A percentile compares a stretch with the other conserved stretches of the same genome.
These are phyloP conservation scores for Lentithecium fluviatile DNA, from an alignment of 495 filamentous ascomycete species.

Conservation along the genomic window DNA sequence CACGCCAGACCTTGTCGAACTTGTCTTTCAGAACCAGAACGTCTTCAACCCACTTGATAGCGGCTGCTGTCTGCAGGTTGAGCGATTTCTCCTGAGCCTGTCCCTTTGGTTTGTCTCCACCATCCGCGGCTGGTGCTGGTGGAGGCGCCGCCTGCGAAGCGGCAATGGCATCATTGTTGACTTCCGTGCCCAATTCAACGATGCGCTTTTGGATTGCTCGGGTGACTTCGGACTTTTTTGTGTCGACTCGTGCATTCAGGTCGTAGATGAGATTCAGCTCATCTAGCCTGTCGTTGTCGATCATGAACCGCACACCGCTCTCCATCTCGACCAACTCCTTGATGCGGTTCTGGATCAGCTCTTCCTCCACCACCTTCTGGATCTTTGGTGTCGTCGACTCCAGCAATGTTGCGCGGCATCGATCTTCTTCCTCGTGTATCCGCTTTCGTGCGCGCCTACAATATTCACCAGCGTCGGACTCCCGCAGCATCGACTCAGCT, in stretches of 20 bases:
- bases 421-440: slow-evolving; percentile 74
- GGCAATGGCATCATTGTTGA: slow-evolving; percentile 65
- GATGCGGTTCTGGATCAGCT: slow-evolving; percentile 73
- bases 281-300: slow-evolving; percentile 79
- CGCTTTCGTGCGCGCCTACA: slow-evolving; percentile 73
- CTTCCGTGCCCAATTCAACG: slow-evolving; percentile 73
- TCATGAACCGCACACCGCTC: slow-evolving; percentile 83
- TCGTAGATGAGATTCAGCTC: slow-evolving; percentile 75
- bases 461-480: slow-evolving; percentile 78
- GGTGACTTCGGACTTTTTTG: slow-evolving; percentile 68
- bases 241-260: slow-evolving; percentile 75
- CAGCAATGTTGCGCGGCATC: slow-evolving; percentile 76
- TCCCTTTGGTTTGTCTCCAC: slow-evolving; percentile 36
- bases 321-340: slow-evolving; percentile 81
- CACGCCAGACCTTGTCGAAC: slow-evolving; percentile 74
- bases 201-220: slow-evolving; percentile 70
- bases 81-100: slow-evolving; percentile 41
- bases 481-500: slow-evolving; percentile 68
- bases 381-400: slow-evolving; percentile 70
- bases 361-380: slow-evolving; percentile 69
- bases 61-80: slow-evolving; percentile 71
- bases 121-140: slow-evolving; percentile 24
- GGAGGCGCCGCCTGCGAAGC: slow-evolving; percentile 35
- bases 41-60: slow-evolving; percentile 94
- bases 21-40: slow-evolving; percentile 85